phyloP scores from a whole-genome alignment of 2,329 filamentous ascomycete species.

The Geosmithia morbida region DNA sequence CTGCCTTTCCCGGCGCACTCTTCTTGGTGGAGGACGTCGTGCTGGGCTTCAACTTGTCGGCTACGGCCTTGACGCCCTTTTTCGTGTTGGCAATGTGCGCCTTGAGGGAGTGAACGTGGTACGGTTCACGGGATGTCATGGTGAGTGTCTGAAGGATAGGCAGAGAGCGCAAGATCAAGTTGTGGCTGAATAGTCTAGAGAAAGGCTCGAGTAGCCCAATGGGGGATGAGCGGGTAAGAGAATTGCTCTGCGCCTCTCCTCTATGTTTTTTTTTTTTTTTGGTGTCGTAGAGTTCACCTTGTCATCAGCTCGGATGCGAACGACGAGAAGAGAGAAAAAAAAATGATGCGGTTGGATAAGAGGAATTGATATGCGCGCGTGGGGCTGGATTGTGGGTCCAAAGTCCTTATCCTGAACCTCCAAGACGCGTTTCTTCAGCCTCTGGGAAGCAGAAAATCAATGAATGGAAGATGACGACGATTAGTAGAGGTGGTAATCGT shows the following conservation, averaged over 20 bases:
- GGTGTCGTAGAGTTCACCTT: neutral
- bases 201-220: neutral
- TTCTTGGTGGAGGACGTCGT: constrained; percentile 14
- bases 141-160: constrained; percentile 6
- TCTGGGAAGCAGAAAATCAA: neutral
- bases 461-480: too few species aligned
- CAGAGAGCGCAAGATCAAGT: neutral
- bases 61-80: constrained; percentile 14
- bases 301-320: neutral
- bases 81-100: constrained; percentile 22
- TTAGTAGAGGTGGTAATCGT: too few species aligned
- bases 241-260: too few species aligned
- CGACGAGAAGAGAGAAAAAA: neutral
- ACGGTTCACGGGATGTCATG: constrained; percentile 21
- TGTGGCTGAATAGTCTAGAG: neutral
- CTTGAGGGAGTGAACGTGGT: constrained; percentile 20
- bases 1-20: constrained; percentile 7
- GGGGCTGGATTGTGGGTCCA: neutral
- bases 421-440: neutral
- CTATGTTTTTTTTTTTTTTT: too few species aligned
- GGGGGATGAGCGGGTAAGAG: neutral
- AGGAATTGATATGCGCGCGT: neutral
- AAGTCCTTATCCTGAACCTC: neutral
- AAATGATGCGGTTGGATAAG: neutral
- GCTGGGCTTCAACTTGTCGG: constrained; percentile 13